Percentiles rank a stretch among this genome's conserved stretches.
These are phyloP conservation scores for Leccinellum rugosiceps DNA, from an alignment of 768 basidiomycete genomes.

Conservation along the genomic window DNA sequence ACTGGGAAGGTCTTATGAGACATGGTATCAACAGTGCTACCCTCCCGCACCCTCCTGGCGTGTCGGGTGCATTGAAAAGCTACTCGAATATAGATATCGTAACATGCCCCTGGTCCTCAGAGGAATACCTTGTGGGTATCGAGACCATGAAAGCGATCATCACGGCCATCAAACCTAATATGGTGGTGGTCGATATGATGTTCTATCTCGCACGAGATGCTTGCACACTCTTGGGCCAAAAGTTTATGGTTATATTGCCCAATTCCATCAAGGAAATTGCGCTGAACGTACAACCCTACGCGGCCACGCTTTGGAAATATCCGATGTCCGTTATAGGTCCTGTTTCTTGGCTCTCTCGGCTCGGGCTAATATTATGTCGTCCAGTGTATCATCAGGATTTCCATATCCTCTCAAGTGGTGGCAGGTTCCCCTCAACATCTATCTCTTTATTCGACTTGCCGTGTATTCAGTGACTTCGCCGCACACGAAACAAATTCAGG, in stretches of 20 bases:
- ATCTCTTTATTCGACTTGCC: constrained; percentile 1
- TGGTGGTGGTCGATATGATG: background rate
- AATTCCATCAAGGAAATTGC: background rate
- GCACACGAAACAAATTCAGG: background rate
- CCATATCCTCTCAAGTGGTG: constrained; percentile 16
- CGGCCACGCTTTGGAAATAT: constrained; percentile 8
- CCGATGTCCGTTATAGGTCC: background rate
- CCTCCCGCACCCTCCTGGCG: background rate
- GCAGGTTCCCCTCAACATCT: constrained; percentile 13
- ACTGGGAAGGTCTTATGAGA: background rate
- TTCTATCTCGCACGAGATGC: constrained; percentile 9
- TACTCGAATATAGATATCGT: background rate
- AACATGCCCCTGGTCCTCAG: background rate
- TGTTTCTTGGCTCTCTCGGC: background rate
- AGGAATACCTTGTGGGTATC: constrained; percentile 8
- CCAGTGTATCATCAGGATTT: constrained; percentile 10
- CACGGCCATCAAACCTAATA: background rate
- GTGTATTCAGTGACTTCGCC: background rate
- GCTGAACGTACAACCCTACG: background rate
- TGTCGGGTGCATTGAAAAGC: constrained; percentile 2
- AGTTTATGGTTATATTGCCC: constrained; percentile 4
- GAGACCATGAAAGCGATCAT: constrained; percentile 3
- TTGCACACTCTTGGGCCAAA: constrained; percentile 6
- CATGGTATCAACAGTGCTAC: background rate
- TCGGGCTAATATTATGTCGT: background rate